A percentile compares a stretch with the other conserved stretches of the same genome.
Conservation (phyloP, 495 filamentous ascomycete species). For the Talaromyces wortmannii region DNA sequence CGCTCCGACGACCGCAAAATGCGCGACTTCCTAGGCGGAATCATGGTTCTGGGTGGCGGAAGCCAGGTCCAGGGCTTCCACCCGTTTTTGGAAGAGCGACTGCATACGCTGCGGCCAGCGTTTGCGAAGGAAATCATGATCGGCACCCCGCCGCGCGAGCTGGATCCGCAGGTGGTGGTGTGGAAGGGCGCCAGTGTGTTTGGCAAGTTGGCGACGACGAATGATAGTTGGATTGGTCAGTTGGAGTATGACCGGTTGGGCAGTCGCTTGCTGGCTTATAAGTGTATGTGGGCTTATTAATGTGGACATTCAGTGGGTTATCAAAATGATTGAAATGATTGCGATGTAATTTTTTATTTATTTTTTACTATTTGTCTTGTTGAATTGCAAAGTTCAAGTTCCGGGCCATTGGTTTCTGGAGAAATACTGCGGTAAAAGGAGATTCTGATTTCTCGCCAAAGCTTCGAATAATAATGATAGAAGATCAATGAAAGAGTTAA, state of each 20-base stretch:
- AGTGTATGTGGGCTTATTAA: slow-evolving; percentile 77
- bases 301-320: no score
- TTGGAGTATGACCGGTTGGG: slow-evolving; percentile 87
- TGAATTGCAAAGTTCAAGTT: no score
- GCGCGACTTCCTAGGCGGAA: slow-evolving; percentile 82
- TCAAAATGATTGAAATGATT: no score
- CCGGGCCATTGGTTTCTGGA: no score
- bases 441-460: no score
- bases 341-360: no score
- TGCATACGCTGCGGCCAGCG: slow-evolving; percentile 62
- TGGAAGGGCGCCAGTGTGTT: slow-evolving; percentile 99
- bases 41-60: slow-evolving; percentile 94
- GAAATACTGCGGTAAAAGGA: no score
- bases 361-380: no score
- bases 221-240: slow-evolving; percentile 89
- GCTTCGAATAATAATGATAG: no score
- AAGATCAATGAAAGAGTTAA: no score
- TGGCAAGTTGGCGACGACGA: slow-evolving; percentile 76
- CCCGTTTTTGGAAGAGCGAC: slow-evolving; percentile 69
- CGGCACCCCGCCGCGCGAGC: slow-evolving; percentile 77
- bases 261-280: slow-evolving; percentile 71
- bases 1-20: slow-evolving; percentile 88
- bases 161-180: slow-evolving; percentile 89
- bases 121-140: slow-evolving; percentile 81
- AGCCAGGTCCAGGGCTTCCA: slow-evolving; percentile 72